Base-by-base conservation (phyloP, 208 protist genomes). In the Wallacemonas sp. region DNA sequence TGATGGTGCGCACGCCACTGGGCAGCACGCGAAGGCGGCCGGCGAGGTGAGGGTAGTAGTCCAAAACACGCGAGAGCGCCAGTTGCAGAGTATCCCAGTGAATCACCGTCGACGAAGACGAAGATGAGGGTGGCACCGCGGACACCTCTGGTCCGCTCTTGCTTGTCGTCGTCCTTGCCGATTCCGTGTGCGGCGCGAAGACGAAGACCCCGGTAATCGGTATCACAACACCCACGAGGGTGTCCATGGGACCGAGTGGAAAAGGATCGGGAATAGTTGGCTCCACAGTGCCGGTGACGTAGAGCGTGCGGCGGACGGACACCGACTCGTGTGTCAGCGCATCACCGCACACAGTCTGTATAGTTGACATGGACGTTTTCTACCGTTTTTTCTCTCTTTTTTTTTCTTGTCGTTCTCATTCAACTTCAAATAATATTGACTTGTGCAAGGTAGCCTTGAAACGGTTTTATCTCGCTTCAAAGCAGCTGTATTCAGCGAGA, bases 151-250 rank as follows among this genome's bases (percentile, higher is more conserved):
- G n/a, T n/a, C n/a, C n/a, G n/a, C n/a, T n/a, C n/a, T n/a, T n/a
- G n/a, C n/a, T n/a, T n/a, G n/a, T n/a, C n/a, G n/a, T n/a, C n/a
- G n/a, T n/a, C n/a, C n/a, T n/a, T n/a, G n/a, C n/a, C n/a, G n/a
- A n/a, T n/a, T n/a, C 28, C 19, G 42, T 0, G 41, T 34, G 14
- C 49, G 44, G 34, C 9, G 51, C 30, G 30, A 66, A 64, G 9
- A 80, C 21, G 38, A 72, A 72, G 8, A 68, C 61, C 12, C 67
- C 27, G 19, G 62, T 63, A 26, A 80, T 67, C 44, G 69, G 66
- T 12, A 72, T 60, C 4, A 64, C 22, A 11, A 54, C 11, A 1
- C 58, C 28, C n/a, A 70, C 56, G 41, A 75, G 39, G 34, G 36
- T 41, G 31, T 76, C 66, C 39, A 76, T 66, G 0, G 66, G 65